Percentiles rank a stretch among this genome's conserved stretches.
These are phyloP conservation scores for Penicillium tannophilum DNA, from an alignment of 495 filamentous ascomycete species.

Conservation along the genomic window DNA sequence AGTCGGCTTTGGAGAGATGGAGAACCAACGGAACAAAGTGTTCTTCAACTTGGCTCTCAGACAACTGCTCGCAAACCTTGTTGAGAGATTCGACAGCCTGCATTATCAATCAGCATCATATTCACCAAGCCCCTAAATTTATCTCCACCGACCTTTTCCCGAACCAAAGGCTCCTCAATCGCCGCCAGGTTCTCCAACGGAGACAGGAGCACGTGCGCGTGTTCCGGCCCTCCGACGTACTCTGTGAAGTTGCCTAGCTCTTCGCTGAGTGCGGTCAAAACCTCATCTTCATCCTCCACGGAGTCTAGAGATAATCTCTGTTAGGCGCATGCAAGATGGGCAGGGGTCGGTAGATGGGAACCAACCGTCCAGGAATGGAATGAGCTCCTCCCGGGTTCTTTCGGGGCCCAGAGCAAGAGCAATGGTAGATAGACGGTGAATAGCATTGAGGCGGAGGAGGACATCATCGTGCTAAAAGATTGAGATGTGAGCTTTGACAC, in stretches of 20 bases:
- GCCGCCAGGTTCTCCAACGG: constrained; percentile 97
- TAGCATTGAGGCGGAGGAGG: constrained; percentile 94
- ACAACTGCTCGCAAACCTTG: constrained; percentile 94
- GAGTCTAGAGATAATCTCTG: constrained; percentile 66
- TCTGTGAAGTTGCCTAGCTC: constrained; percentile 96
- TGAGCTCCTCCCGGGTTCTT: constrained; percentile 94
- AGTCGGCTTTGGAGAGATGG: constrained; percentile 97
- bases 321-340: constrained; percentile 26
- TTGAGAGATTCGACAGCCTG: constrained; percentile 98
- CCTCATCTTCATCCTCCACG: constrained; percentile 98
- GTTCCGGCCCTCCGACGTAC: constrained; percentile 92
- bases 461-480: constrained; percentile 89
- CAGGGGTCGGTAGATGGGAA: constrained; percentile 20
- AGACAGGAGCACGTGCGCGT: constrained; percentile 93
- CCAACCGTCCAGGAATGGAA: constrained; percentile 96
- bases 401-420: constrained; percentile 93
- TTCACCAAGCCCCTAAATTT: constrained; percentile 10
- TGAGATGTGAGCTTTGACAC: constrained; percentile 28
- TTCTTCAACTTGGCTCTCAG: constrained; percentile 89
- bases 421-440: constrained; percentile 96
- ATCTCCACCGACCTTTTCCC: constrained; percentile 80
- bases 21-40: constrained; percentile 93
- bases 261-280: constrained; percentile 93
- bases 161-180: constrained; percentile 95
- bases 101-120: constrained; percentile 21